These are phyloP conservation scores for Dichomitus squalens DNA, from an alignment of 1,284 basidiomycete genomes.

Conservation along the genomic window DNA sequence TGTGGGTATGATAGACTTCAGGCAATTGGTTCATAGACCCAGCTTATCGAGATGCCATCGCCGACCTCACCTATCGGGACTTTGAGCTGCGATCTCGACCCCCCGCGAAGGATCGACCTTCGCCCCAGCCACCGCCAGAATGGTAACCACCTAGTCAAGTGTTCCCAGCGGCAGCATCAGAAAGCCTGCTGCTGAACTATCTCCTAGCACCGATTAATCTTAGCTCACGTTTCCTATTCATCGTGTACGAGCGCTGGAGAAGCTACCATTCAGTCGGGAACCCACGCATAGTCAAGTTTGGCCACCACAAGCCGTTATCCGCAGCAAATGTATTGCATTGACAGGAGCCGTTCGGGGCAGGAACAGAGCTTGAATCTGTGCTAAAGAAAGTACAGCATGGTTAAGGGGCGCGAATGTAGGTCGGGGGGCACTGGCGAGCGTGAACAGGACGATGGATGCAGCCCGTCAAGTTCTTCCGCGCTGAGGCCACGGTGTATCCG, in stretches of 20 bases:
- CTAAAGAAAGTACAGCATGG: background rate
- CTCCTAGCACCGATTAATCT: background rate
- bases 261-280: slow-evolving; percentile 14
- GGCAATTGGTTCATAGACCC: background rate
- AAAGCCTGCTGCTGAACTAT: no score
- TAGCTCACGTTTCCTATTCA: background rate
- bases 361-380: background rate
- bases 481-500: slow-evolving; percentile 26
- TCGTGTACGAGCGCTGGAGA: slow-evolving; percentile 1
- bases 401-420: background rate
- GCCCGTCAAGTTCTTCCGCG: slow-evolving; percentile 16
- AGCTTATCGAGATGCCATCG: slow-evolving; percentile 1
- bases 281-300: background rate
- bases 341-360: background rate
- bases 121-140: no score
- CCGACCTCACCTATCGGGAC: slow-evolving; percentile 6
- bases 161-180: no score
- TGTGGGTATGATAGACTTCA: background rate
- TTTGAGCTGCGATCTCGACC: slow-evolving; percentile 7
- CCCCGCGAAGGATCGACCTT: no score
- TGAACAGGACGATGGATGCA: no score
- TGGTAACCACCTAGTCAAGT: no score
- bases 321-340: background rate
- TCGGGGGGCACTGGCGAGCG: no score
- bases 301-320: background rate